These are phyloP conservation scores for Paramecium sonneborni DNA, from an alignment of 73 alveolate species.

Conservation along the genomic window DNA sequence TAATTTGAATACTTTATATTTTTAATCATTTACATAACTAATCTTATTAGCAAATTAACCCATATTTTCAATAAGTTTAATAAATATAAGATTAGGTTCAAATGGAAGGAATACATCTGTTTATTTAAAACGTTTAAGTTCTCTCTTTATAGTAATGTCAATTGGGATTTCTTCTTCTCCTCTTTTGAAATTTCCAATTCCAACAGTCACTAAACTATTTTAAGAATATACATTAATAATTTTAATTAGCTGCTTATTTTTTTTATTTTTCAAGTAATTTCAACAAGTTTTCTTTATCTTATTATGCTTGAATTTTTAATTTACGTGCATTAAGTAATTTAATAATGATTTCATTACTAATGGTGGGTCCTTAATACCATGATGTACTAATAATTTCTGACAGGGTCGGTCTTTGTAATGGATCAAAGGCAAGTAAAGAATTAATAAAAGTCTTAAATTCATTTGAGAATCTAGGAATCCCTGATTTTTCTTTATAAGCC, in stretches of 20 bases:
- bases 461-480: not conserved
- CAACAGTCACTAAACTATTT: not conserved
- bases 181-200: constrained; percentile 46
- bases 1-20: not conserved
- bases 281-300: not conserved
- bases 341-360: not conserved
- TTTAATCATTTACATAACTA: not conserved
- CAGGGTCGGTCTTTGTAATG: constrained; percentile 1
- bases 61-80: not conserved
- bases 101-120: not conserved
- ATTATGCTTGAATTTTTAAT: not conserved
- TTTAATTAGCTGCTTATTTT: no score
- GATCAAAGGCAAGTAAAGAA: constrained; percentile 28
- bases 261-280: not conserved
- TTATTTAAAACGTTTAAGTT: not conserved
- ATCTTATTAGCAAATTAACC: not conserved
- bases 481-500: not conserved
- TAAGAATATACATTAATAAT: not conserved
- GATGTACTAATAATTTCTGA: not conserved
- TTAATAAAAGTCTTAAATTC: not conserved
- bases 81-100: not conserved
- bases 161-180: not conserved
- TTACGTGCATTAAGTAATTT: not conserved
- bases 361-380: not conserved
- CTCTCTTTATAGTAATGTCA: not conserved